Evolutionary conservation across 192 early-diverging fungal genomes (phyloP).

Genomic region (Coemansia sp.): DNA sequence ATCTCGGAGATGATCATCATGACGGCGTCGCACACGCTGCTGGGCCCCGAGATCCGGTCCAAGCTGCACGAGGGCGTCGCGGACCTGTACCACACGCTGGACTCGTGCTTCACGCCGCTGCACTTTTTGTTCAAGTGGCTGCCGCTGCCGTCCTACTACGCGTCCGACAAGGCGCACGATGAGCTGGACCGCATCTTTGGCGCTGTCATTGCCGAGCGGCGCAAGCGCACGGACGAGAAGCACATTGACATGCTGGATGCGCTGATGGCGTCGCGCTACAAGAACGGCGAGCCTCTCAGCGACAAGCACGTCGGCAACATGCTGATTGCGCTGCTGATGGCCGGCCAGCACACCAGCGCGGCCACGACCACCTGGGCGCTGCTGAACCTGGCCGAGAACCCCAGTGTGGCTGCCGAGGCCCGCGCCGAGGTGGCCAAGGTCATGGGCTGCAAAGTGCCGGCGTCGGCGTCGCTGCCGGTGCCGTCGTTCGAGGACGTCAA

Average conservation of each 20-base stretch:
- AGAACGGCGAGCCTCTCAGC: constrained; percentile 77
- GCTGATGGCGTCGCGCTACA: constrained; percentile 83
- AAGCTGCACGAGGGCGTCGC: constrained; percentile 81
- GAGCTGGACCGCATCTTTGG: constrained; percentile 79
- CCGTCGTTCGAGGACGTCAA: constrained; percentile 71
- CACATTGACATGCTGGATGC: constrained; percentile 75
- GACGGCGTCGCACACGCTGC: constrained; percentile 89
- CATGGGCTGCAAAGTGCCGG: constrained; percentile 48
- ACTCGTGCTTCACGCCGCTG: constrained; percentile 88
- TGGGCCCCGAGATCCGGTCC: constrained; percentile 90
- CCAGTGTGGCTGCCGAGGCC: constrained; percentile 65
- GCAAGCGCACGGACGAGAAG: constrained; percentile 53
- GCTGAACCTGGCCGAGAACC: constrained; percentile 75
- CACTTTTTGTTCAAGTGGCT: constrained; percentile 92
- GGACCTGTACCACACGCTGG: constrained; percentile 90
- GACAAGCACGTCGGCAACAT: constrained; percentile 87
- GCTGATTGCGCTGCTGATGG: constrained; percentile 97
- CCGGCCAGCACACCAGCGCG: constrained; percentile 94
- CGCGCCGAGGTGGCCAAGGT: constrained; percentile 66
- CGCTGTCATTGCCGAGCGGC: constrained; percentile 75
- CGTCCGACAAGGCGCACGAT: constrained; percentile 77
- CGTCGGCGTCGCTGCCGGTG: constrained; percentile 33
- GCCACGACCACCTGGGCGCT: constrained; percentile 92
- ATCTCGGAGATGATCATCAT: constrained; percentile 89
- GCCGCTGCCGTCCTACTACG: constrained; percentile 81